Conservation (phyloP, 495 filamentous ascomycete species). For the Pseudomonodictys pantanalensis region DNA sequence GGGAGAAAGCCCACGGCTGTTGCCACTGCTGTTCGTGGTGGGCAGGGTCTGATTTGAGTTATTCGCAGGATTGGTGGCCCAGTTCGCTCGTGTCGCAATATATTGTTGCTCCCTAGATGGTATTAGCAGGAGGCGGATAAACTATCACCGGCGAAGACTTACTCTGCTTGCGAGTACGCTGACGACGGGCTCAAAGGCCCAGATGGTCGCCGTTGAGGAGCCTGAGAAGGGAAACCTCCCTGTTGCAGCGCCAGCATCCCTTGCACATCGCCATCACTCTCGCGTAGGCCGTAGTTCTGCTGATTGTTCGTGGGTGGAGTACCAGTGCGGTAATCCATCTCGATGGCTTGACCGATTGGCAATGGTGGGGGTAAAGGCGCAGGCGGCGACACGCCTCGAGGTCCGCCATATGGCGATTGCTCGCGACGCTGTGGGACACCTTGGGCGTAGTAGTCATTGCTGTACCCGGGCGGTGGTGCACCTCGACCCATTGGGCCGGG, state of each 20-base stretch:
- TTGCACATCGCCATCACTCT: constrained; percentile 66
- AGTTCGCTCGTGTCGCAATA: constrained; percentile 51
- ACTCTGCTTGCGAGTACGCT: constrained; percentile 67
- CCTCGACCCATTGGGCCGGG: constrained; percentile 49
- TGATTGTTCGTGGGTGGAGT: constrained; percentile 43
- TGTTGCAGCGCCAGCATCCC: constrained; percentile 69
- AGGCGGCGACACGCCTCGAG: constrained; percentile 21
- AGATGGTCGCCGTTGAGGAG: constrained; percentile 43
- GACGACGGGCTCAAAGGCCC: constrained; percentile 57
- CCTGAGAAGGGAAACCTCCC: constrained; percentile 40
- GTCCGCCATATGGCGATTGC: constrained; percentile 32
- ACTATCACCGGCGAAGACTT: constrained; percentile 43
- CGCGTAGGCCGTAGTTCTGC: constrained; percentile 48
- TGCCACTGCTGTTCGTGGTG: constrained; percentile 18
- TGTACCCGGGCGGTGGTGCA: constrained; percentile 51
- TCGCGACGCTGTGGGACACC: constrained; percentile 17
- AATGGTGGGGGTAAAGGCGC: constrained; percentile 23
- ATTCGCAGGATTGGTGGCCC: constrained; percentile 43
- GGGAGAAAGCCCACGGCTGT: constrained; percentile 33
- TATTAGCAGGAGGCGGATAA: constrained; percentile 1
- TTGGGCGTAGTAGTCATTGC: constrained; percentile 34
- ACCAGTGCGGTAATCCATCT: constrained; percentile 72
- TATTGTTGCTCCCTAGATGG: constrained; percentile 34
- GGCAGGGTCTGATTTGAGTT: constrained; percentile 22
- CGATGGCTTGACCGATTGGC: constrained; percentile 69